Conservation (phyloP, 306 rosid genomes). For the Senna tora region DNA sequence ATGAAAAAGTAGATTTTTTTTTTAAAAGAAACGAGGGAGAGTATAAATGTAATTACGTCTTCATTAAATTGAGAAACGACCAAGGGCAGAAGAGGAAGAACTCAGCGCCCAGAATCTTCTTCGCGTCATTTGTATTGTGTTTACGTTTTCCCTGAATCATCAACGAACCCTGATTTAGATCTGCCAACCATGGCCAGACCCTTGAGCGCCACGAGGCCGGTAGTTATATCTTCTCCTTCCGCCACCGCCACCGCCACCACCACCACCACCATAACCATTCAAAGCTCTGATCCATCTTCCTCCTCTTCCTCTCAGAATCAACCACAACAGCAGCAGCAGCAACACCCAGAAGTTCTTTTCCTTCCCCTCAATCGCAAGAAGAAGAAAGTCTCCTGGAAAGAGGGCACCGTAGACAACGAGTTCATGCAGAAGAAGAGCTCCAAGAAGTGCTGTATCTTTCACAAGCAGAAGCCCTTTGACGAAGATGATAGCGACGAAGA, state of each 20-base stretch:
- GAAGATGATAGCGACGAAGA: slow-evolving; percentile 89
- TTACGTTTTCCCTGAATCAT: not conserved
- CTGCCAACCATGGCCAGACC: slow-evolving; percentile 10
- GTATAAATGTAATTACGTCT: too few relatives aligned
- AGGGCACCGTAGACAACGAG: slow-evolving; percentile 95
- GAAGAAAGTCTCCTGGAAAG: slow-evolving; percentile 73
- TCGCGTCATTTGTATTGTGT: not conserved
- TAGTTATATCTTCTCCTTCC: slow-evolving; percentile 1
- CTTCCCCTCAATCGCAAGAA: slow-evolving; percentile 26
- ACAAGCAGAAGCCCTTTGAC: slow-evolving; percentile 79
- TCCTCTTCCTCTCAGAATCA: slow-evolving; percentile 3
- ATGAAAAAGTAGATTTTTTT: too few relatives aligned
- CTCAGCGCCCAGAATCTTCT: too few relatives aligned
- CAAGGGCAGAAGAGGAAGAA: too few relatives aligned
- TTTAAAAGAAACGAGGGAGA: too few relatives aligned
- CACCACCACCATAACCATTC: slow-evolving; percentile 3
- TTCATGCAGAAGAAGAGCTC: slow-evolving; percentile 96
- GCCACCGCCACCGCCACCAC: not conserved
- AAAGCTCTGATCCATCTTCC: not conserved
- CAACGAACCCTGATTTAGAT: not conserved
- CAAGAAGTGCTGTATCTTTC: slow-evolving; percentile 95
- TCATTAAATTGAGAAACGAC: too few relatives aligned
- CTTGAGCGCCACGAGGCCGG: not conserved
- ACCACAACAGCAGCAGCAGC: not conserved
- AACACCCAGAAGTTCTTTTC: slow-evolving; percentile 13